Evolutionary conservation across 495 filamentous ascomycete genomes (phyloP), one percentile per base, ranked within the genome.

Genomic region (Penicillium silybi): DNA sequence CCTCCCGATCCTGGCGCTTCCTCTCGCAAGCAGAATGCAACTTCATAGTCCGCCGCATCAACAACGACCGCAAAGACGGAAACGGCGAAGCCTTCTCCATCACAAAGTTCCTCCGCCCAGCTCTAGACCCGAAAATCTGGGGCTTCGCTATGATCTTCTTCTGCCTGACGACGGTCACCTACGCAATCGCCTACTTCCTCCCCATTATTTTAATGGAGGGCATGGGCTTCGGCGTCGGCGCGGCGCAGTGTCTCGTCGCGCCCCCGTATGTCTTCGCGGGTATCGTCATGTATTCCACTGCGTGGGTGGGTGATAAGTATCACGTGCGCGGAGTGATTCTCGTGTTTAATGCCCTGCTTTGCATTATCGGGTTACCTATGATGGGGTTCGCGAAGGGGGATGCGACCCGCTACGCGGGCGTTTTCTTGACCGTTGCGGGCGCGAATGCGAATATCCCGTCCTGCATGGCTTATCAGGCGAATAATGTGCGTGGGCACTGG

Each of bases 401-500:
- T 18, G 75, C 69, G 9, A 76, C 73, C 7, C 80, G 80, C 27
- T 87, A 86, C 62, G 79, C 84, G 45, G 84, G 84, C 34, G 78
- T 84, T 19, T 88, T 87, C 71, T 65, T 87, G 32, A 73, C 76
- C 27, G 81, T 80, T 1, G 78, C 79, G 3, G 78, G 78, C 13
- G 72, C 73, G 41, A 87, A 86, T 64, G 73, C 81, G 15, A 86
- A 85, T 59, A 76, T 85, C 32, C 84, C 73, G n/a, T 50, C 68
- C 3, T 66, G 68, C 6, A 67, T 87, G 75, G 75, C 82, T 0
- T 85, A 84, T 59, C 83, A 87, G 60, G 77, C 81, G 7, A 85
- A 85, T 62, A 86, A 86, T 52, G 74, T 85, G 57, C 80, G 80
- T 25, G 83, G 83, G 1, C 83, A 86, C 56, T 85, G 82, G 83